Percentiles rank a stretch among this genome's conserved stretches.
Evolutionary conservation across 1,139 yeast species (phyloP).

Genomic region (Insectozyma bohioensis): DNA sequence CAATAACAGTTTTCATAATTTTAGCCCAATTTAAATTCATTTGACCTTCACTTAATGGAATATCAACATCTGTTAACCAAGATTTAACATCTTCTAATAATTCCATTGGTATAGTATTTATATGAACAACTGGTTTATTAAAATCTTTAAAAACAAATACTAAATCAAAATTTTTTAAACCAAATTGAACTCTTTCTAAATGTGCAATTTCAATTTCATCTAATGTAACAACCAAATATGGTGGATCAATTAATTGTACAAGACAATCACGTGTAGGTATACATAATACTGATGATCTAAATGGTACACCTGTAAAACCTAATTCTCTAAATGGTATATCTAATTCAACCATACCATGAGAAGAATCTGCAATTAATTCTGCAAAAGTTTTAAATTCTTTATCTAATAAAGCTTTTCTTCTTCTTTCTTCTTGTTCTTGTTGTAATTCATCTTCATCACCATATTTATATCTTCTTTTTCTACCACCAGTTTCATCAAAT

Average conservation of each 20-base stretch:
- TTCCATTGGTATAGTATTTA: conserved; percentile 93
- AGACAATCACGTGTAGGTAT: conserved; percentile 98
- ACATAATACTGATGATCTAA: conserved; percentile 89
- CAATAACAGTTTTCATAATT: conserved; percentile 89
- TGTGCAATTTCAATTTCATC: conserved; percentile 94
- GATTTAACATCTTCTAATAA: conserved; percentile 89
- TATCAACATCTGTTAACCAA: conserved; percentile 95
- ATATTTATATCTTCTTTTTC: conserved; percentile 84
- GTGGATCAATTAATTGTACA: conserved; percentile 91
- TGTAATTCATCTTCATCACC: conserved; percentile 99
- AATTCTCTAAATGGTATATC: conserved; percentile 95
- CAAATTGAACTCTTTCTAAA: conserved; percentile 95
- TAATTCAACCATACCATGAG: conserved; percentile 77
- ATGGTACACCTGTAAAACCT: conserved; percentile 97
- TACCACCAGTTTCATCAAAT: conserved; percentile 95
- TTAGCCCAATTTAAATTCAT: conserved; percentile 95
- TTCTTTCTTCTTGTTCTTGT: conserved; percentile 97
- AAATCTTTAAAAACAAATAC: conserved; percentile 95
- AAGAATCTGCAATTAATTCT: conserved; percentile 85
- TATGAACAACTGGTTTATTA: conserved; percentile 81
- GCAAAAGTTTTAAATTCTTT: conserved; percentile 90
- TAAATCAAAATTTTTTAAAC: conserved; percentile 91
- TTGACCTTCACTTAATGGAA: conserved; percentile 92
- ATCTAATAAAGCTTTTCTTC: conserved; percentile 86
- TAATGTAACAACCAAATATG: conserved; percentile 86